These are phyloP conservation scores for Naganishia albida DNA, from an alignment of 1,284 basidiomycete species.

Conservation along the genomic window DNA sequence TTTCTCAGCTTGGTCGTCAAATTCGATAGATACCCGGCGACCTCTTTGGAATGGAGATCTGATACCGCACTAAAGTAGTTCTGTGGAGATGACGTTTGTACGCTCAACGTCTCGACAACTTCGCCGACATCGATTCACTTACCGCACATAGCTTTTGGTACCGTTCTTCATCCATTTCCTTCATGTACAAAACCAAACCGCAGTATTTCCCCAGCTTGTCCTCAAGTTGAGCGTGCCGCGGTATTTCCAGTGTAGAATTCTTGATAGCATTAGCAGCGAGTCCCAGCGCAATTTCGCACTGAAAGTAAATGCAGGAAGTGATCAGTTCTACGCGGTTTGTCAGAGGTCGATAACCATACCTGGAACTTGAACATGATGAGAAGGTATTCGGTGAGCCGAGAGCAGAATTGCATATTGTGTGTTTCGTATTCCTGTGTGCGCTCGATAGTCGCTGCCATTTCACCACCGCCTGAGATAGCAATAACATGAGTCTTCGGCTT, in stretches of 20 bases:
- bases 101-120: background rate
- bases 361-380: conserved; percentile 87
- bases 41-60: conserved; percentile 75
- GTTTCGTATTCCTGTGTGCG: conserved; percentile 84
- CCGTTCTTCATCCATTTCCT: conserved; percentile 85
- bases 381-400: conserved; percentile 82
- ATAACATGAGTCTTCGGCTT: background rate
- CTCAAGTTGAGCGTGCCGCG: conserved; percentile 72
- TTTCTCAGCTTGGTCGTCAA: conserved; percentile 65
- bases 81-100: conserved; percentile 56
- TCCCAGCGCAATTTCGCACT: conserved; percentile 53
- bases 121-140: conserved; percentile 46
- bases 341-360: conserved; percentile 54
- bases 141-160: conserved; percentile 87
- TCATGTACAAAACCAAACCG: conserved; percentile 87
- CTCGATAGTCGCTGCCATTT: conserved; percentile 93
- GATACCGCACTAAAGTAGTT: conserved; percentile 83
- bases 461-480: conserved; percentile 56
- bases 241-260: conserved; percentile 51
- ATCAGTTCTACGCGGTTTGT: background rate
- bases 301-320: conserved; percentile 1
- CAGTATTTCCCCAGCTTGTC: conserved; percentile 81
- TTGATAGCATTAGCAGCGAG: conserved; percentile 45
- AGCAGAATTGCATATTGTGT: conserved; percentile 86
- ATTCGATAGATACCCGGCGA: conserved; percentile 68